phyloP scores from a whole-genome alignment of 345 rosid genomes.

The Cardamine occulta region DNA sequence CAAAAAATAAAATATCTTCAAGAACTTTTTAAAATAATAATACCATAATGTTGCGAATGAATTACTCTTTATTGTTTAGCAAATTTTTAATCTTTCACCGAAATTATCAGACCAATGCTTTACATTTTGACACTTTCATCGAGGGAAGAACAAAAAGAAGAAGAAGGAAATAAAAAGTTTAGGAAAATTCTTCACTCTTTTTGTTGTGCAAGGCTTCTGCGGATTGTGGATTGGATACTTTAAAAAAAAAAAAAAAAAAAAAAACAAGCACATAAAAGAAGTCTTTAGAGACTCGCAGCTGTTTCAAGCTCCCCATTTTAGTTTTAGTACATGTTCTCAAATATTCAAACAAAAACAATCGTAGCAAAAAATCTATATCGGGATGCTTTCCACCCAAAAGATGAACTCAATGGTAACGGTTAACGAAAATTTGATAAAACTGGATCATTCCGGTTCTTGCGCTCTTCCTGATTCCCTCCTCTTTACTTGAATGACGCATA shows the following conservation, averaged over 20 bases:
- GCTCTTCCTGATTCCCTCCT: conserved; percentile 13
- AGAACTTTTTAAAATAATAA: no score
- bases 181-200: not conserved
- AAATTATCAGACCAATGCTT: no score
- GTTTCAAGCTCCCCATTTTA: not conserved
- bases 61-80: no score
- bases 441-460: not conserved
- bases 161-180: no score
- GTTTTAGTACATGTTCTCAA: conserved; percentile 15
- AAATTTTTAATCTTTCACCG: no score
- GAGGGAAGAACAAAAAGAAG: no score
- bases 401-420: conserved; percentile 8
- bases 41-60: no score
- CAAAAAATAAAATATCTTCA: not conserved
- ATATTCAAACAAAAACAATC: not conserved
- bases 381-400: conserved; percentile 25
- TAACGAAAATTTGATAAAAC: not conserved
- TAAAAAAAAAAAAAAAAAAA: not conserved
- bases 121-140: no score
- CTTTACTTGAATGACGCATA: not conserved
- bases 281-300: not conserved
- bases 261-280: not conserved
- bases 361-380: not conserved
- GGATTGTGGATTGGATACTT: not conserved
- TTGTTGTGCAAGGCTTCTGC: not conserved